A percentile compares a stretch with the other conserved stretches of the same genome.
These are phyloP conservation scores for Chaetothyriales sp. DNA, from an alignment of 2,329 filamentous ascomycete genomes.

Conservation along the genomic window DNA sequence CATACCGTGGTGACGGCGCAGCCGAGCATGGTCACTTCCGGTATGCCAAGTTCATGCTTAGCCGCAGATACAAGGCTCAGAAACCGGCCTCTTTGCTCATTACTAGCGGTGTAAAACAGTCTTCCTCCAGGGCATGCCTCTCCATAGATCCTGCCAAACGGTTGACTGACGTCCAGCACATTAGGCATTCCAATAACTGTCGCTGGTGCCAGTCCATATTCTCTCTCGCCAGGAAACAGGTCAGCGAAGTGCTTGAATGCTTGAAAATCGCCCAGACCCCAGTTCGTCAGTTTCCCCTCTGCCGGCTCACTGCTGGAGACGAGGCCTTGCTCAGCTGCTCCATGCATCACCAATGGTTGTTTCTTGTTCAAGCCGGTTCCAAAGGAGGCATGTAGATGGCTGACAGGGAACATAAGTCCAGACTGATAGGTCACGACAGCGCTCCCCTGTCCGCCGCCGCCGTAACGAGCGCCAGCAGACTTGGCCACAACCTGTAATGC, in stretches of 20 bases:
- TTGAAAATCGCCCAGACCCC: slow-evolving; percentile 65
- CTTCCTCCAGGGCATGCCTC: slow-evolving; percentile 76
- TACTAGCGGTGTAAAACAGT: slow-evolving; percentile 58
- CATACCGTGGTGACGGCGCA: slow-evolving; percentile 69
- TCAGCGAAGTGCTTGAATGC: slow-evolving; percentile 65
- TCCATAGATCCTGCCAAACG: slow-evolving; percentile 67
- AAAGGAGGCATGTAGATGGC: slow-evolving; percentile 66
- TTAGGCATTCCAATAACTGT: slow-evolving; percentile 64
- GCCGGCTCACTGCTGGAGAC: slow-evolving; percentile 70
- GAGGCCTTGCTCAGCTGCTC: slow-evolving; percentile 59
- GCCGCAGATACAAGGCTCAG: slow-evolving; percentile 49
- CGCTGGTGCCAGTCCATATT: slow-evolving; percentile 65
- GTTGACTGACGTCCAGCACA: slow-evolving; percentile 77
- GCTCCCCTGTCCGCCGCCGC: slow-evolving; percentile 42
- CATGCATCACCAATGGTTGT: slow-evolving; percentile 66
- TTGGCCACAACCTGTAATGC: slow-evolving; percentile 36
- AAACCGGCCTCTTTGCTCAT: slow-evolving; percentile 64
- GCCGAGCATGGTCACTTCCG: slow-evolving; percentile 52
- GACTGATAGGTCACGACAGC: slow-evolving; percentile 77
- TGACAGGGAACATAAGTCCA: slow-evolving; percentile 63
- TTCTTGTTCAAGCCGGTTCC: slow-evolving; percentile 52
- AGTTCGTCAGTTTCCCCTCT: slow-evolving; percentile 60
- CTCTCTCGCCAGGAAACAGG: slow-evolving; percentile 53
- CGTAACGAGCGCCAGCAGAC: slow-evolving; percentile 40
- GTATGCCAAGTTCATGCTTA: slow-evolving; percentile 49